Evolutionary conservation across 176 grass and related monocot genomes (phyloP), one percentile per base, ranked within the genome.

Genomic region (Ananas comosus): DNA sequence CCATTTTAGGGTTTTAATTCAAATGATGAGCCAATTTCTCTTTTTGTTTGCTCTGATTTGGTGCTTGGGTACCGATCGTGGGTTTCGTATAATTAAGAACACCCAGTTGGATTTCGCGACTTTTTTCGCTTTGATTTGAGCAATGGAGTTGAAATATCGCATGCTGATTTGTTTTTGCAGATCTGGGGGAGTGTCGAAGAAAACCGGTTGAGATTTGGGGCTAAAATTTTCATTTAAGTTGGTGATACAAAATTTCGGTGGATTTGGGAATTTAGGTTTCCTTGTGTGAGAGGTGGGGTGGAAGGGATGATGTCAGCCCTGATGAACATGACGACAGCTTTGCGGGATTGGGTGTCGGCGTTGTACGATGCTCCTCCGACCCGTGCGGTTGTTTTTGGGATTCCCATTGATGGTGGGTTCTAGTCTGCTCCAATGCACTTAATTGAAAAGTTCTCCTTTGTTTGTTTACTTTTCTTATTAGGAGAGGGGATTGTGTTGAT

Each of bases 341-440:
- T 73, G 21, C 65, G 91, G 51, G 76, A 82, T 66, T 83, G 88
- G 73, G 70, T 92, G 56, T 89, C 92, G 23, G 76, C 81, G 48
- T 83, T 80, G 53, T 90, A 90, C 68, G 91, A 92, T 23, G 86
- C 82, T 11, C 93, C 89, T 52, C 66, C 86, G 53, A 86, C 93
- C 50, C 67, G 81, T 59, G 89, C 89, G 0, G 93, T 92, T 83
- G 81, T 97, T 74, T 92, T 97, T 13, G 89, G 93, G 47, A 79
- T 97, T 71, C 89, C 86, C 66, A 90, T 97, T 51, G 93, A 97
- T 80, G 93, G 89, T 97, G 66, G 12, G 14, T 49, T 67, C 28
- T 82, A 73, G 23, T 47, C 48, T 73, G 27, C 58, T 28, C 51
- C 50, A 72, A 65, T 74, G 18, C 28, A 71, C 48, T 50, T 21